Conservation (phyloP, 305 asterid genomes). For the Solanum chacoense region DNA sequence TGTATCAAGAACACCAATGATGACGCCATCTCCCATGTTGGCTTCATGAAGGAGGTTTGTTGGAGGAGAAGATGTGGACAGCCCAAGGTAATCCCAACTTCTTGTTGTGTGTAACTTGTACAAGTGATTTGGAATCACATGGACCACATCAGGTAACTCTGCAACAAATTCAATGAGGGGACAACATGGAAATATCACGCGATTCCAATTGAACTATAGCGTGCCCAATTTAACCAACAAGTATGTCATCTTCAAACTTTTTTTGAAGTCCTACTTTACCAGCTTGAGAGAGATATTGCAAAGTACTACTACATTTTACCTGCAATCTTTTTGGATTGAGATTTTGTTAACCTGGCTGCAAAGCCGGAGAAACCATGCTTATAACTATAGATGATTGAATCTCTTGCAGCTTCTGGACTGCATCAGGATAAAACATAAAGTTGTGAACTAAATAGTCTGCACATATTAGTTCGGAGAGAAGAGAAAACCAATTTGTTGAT, state of each 20-base stretch:
- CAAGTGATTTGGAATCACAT: constrained; percentile 18
- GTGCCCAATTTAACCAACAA: background rate
- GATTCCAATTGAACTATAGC: background rate
- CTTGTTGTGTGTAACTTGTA: constrained; percentile 33
- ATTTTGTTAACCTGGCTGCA: constrained; percentile 28
- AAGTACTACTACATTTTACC: constrained; percentile 2
- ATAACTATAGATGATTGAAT: constrained; percentile 32
- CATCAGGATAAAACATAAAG: background rate
- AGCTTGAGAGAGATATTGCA: background rate
- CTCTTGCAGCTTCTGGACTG: constrained; percentile 20
- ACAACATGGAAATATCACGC: background rate
- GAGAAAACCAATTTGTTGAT: background rate
- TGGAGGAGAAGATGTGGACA: constrained; percentile 12
- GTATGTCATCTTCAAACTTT: background rate
- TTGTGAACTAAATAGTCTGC: background rate
- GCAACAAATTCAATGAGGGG: background rate
- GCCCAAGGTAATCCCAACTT: constrained; percentile 38
- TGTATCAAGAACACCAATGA: constrained; percentile 34
- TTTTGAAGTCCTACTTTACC: background rate
- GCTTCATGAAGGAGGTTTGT: constrained; percentile 24
- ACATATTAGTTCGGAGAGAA: background rate
- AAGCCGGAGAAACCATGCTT: constrained; percentile 40
- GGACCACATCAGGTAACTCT: constrained; percentile 31
- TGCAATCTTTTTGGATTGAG: constrained; percentile 20
- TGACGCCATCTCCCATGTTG: constrained; percentile 26